Evolutionary conservation across 2,329 filamentous ascomycete genomes (phyloP).

Genomic region (Xylaria sp.): DNA sequence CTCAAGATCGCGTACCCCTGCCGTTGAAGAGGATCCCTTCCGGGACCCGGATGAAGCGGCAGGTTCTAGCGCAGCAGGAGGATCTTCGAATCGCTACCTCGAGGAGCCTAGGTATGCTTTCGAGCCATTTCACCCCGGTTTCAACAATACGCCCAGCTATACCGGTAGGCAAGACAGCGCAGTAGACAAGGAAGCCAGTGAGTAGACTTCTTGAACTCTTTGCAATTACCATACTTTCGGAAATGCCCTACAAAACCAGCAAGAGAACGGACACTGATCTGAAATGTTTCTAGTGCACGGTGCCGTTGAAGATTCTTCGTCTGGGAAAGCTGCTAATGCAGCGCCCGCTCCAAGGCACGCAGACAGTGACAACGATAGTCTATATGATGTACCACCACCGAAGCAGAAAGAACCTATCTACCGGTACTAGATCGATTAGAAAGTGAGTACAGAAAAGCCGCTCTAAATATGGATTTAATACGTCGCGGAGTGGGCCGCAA

Average conservation of each 20-base stretch:
- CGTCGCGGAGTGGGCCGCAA: background rate
- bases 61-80: conserved; percentile 41
- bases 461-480: background rate
- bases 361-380: conserved; percentile 50
- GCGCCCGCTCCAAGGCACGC: conserved; percentile 10
- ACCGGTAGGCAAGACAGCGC: conserved; percentile 56
- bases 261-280: conserved; percentile 18
- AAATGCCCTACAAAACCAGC: background rate
- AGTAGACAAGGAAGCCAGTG: conserved; percentile 54
- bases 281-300: conserved; percentile 51
- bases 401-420: conserved; percentile 54
- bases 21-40: conserved; percentile 51
- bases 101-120: conserved; percentile 47
- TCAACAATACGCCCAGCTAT: conserved; percentile 51
- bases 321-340: conserved; percentile 26
- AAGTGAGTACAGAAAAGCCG: background rate
- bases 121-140: conserved; percentile 53
- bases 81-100: conserved; percentile 39
- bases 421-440: conserved; percentile 45
- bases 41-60: conserved; percentile 48
- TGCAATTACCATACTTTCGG: background rate
- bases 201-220: conserved; percentile 11
- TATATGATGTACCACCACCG: conserved; percentile 53
- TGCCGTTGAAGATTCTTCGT: conserved; percentile 43
- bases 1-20: conserved; percentile 47